Conservation (phyloP, 2,329 filamentous ascomycete genomes). For the Saccharata proteae region DNA sequence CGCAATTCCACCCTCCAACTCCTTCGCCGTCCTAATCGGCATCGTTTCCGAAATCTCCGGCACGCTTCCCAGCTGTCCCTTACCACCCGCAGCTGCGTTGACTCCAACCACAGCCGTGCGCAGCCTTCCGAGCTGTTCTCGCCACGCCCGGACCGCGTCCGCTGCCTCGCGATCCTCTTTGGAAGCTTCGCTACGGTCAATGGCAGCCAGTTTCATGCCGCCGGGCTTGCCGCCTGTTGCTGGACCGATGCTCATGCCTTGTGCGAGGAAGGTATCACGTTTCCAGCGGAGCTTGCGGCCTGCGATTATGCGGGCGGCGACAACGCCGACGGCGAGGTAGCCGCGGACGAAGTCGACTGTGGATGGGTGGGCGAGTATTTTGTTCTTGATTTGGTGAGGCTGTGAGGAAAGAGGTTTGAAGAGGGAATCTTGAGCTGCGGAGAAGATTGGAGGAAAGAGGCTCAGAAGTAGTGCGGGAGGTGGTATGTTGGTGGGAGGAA, state of each 20-base stretch:
- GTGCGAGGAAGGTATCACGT: slow-evolving; percentile 69
- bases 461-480: slow-evolving; percentile 75
- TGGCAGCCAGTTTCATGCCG: slow-evolving; percentile 83
- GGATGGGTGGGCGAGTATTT: slow-evolving; percentile 50
- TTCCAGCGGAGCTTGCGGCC: slow-evolving; percentile 85
- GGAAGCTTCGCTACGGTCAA: slow-evolving; percentile 71
- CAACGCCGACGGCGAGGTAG: slow-evolving; percentile 51
- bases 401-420: slow-evolving; percentile 54
- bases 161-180: slow-evolving; percentile 77
- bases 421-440: slow-evolving; percentile 50
- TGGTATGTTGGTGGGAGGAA: slow-evolving; percentile 73
- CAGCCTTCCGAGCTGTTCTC: slow-evolving; percentile 60
- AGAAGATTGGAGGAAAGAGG: slow-evolving; percentile 60
- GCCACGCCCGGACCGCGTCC: slow-evolving; percentile 66
- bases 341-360: slow-evolving; percentile 52
- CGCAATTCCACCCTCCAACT: slow-evolving; percentile 54
- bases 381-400: slow-evolving; percentile 45
- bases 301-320: slow-evolving; percentile 69
- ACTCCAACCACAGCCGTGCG: slow-evolving; percentile 47
- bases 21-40: slow-evolving; percentile 50
- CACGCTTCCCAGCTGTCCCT: slow-evolving; percentile 34
- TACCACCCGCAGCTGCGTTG: slow-evolving; percentile 35
- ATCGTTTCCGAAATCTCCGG: slow-evolving; percentile 63
- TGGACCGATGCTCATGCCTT: slow-evolving; percentile 74
- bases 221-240: slow-evolving; percentile 61